These are phyloP conservation scores for Fagus crenata DNA, from an alignment of 306 rosid genomes.

Conservation along the genomic window DNA sequence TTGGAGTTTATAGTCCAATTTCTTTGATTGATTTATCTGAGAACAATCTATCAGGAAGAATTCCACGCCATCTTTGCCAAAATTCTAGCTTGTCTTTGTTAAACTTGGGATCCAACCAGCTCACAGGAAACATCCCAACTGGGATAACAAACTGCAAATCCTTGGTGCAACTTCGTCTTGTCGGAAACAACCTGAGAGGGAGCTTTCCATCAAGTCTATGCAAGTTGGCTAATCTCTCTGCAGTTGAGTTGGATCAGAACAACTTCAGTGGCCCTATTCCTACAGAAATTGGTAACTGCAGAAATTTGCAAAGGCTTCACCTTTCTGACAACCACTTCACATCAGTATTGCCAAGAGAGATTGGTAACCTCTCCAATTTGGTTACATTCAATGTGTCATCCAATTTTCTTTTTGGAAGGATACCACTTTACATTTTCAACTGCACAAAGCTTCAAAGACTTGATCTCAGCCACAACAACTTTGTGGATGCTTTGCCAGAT, in stretches of 20 bases:
- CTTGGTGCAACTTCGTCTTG: constrained; percentile 64
- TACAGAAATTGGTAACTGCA: constrained; percentile 59
- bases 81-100: constrained; percentile 57
- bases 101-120: constrained; percentile 62
- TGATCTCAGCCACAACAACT: constrained; percentile 74
- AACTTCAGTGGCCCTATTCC: constrained; percentile 78
- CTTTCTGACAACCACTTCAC: constrained; percentile 72
- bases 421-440: constrained; percentile 61
- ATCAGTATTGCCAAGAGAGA: constrained; percentile 74
- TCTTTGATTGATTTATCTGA: constrained; percentile 94
- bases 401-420: constrained; percentile 58
- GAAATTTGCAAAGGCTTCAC: constrained; percentile 81
- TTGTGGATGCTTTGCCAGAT: constrained; percentile 58
- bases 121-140: constrained; percentile 66
- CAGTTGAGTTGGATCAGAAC: constrained; percentile 76
- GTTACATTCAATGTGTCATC: constrained; percentile 86
- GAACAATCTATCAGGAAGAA: constrained; percentile 63
- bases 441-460: constrained; percentile 85
- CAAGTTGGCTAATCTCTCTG: constrained; percentile 62
- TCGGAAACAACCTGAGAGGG: constrained; percentile 68
- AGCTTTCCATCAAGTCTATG: constrained; percentile 76
- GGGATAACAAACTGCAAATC: constrained; percentile 62
- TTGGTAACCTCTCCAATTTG: constrained; percentile 72
- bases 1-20: constrained; percentile 64
- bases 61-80: constrained; percentile 76